Evolutionary conservation across 2,329 filamentous ascomycete genomes (phyloP).

Genomic region (Bimuria novae-zelandiae): DNA sequence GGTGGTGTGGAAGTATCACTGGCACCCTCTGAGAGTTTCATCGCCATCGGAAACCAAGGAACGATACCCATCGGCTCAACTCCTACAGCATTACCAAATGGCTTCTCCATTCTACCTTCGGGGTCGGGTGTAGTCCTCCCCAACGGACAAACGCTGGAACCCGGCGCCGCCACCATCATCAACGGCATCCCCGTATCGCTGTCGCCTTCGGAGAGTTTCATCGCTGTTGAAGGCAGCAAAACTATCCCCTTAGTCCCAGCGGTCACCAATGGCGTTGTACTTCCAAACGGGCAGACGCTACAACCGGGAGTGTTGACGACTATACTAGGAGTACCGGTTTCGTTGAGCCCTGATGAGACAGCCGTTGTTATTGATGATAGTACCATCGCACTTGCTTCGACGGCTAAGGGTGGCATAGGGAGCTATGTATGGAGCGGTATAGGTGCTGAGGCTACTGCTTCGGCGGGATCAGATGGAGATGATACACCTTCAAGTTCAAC

Average conservation of each 20-base stretch:
- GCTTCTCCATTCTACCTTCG: background rate
- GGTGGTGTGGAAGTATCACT: background rate
- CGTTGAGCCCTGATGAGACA: background rate
- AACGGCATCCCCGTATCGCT: background rate
- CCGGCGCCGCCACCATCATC: background rate
- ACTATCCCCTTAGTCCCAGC: background rate
- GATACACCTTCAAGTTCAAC: background rate
- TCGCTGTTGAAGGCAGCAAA: background rate
- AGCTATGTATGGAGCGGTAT: constrained; percentile 4
- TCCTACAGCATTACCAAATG: background rate
- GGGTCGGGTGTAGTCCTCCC: background rate
- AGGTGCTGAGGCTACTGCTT: background rate
- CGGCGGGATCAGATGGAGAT: background rate
- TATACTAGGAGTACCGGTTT: background rate
- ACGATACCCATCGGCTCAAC: background rate
- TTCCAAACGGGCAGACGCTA: background rate
- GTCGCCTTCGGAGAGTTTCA: background rate
- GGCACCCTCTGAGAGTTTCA: background rate
- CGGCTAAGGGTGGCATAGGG: background rate
- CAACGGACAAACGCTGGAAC: background rate
- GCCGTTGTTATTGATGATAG: background rate
- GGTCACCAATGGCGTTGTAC: background rate
- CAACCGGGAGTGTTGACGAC: background rate
- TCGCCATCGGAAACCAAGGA: background rate
- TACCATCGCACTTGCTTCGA: background rate